Conservation (phyloP, 108 stramenopile species). For the Fistulifera solaris region DNA sequence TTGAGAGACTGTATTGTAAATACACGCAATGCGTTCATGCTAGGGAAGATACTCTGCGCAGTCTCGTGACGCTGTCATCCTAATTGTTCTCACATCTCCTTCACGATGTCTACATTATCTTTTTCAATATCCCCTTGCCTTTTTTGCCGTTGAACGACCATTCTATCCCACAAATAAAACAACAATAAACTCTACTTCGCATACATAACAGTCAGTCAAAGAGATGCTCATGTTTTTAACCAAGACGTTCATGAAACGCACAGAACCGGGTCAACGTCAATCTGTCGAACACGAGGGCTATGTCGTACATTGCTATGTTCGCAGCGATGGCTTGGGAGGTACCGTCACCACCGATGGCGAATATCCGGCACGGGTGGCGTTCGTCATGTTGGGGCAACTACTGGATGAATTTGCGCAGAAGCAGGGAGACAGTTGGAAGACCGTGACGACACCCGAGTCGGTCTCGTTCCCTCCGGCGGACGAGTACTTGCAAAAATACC, state of each 20-base stretch:
- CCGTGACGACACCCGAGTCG: constrained; percentile 48
- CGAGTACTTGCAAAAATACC: constrained; percentile 82
- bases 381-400: constrained; percentile 90
- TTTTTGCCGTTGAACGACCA: too few species aligned
- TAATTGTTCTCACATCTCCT: too few species aligned
- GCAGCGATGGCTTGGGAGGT: constrained; percentile 91
- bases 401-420: constrained; percentile 85
- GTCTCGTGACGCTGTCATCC: too few species aligned
- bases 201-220: constrained; percentile 62
- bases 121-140: too few species aligned
- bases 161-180: too few species aligned
- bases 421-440: constrained; percentile 61
- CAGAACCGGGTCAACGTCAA: constrained; percentile 95
- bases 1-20: too few species aligned
- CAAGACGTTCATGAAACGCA: constrained; percentile 95
- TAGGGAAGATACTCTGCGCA: too few species aligned
- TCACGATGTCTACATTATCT: too few species aligned
- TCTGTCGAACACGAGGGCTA: constrained; percentile 94
- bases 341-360: constrained; percentile 92
- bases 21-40: too few species aligned
- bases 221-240: constrained; percentile 97
- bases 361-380: constrained; percentile 98
- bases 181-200: not conserved
- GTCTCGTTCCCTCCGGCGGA: constrained; percentile 50
- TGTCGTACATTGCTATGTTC: constrained; percentile 96